Conservation (phyloP, 192 early-diverging fungal species). For the Rhizophagus prolifer region DNA sequence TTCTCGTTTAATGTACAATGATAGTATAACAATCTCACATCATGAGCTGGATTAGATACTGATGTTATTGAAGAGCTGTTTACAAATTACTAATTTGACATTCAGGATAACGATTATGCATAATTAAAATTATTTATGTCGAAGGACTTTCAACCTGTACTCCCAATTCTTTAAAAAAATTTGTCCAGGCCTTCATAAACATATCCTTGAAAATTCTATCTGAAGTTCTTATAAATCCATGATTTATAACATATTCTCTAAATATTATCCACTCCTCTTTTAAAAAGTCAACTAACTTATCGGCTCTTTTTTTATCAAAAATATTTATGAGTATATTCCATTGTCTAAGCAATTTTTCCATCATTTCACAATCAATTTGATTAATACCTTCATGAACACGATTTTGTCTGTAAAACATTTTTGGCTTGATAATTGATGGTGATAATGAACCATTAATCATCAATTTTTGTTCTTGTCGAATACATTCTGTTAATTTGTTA, state of each 20-base stretch:
- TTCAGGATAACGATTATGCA: no score
- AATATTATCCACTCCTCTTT: not conserved
- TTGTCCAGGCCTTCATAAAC: not conserved
- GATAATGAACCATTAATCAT: not conserved
- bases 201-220: not conserved
- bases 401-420: not conserved
- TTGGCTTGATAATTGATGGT: not conserved
- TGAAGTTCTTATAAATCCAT: not conserved
- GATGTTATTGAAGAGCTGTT: slow-evolving; percentile 23
- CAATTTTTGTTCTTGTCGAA: not conserved
- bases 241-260: not conserved
- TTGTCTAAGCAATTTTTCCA: not conserved
- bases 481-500: not conserved
- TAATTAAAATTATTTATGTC: not conserved
- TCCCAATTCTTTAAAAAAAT: not conserved
- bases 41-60: no score
- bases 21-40: no score
- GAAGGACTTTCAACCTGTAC: not conserved
- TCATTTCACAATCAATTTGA: not conserved
- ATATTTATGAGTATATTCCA: not conserved
- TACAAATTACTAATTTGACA: no score
- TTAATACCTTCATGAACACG: not conserved
- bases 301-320: not conserved
- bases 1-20: not conserved
- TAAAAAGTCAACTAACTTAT: not conserved